Conservation (phyloP, 1,284 basidiomycete species). For the Stereum hirsutum region DNA sequence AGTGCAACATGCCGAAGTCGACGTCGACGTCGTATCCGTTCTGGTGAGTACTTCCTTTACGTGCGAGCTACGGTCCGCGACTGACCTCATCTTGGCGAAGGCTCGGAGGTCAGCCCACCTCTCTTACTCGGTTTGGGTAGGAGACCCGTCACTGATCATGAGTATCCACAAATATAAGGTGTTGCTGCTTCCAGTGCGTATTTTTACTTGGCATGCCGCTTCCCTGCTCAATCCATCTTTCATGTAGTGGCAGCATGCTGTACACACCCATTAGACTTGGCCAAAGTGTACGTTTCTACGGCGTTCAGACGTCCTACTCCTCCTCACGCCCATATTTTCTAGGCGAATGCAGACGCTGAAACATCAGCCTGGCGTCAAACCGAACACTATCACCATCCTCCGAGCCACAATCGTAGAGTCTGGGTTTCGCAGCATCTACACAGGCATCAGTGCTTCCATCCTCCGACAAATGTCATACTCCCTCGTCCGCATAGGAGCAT, state of each 20-base stretch:
- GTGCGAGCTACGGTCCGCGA: conserved; percentile 6
- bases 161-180: conserved; percentile 28
- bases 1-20: no score
- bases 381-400: conserved; percentile 50
- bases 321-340: conserved; percentile 5
- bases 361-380: conserved; percentile 30
- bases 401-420: conserved; percentile 46
- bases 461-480: conserved; percentile 92
- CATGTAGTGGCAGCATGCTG: conserved; percentile 73
- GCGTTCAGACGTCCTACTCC: background rate
- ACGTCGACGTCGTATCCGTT: no score
- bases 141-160: background rate
- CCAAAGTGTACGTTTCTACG: conserved; percentile 62
- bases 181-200: conserved; percentile 68
- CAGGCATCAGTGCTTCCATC: conserved; percentile 78
- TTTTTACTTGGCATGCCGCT: conserved; percentile 5
- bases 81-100: conserved; percentile 26
- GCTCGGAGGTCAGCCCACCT: conserved; percentile 55
- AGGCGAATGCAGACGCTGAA: conserved; percentile 76
- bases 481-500: conserved; percentile 77
- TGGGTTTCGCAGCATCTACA: conserved; percentile 70
- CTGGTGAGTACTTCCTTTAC: conserved; percentile 35
- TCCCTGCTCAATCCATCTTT: conserved; percentile 4
- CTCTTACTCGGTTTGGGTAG: no score
- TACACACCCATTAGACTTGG: conserved; percentile 81